Base-by-base conservation (phyloP, 2,329 filamentous ascomycete genomes). In the Zelopaecilomyces penicillatus region DNA sequence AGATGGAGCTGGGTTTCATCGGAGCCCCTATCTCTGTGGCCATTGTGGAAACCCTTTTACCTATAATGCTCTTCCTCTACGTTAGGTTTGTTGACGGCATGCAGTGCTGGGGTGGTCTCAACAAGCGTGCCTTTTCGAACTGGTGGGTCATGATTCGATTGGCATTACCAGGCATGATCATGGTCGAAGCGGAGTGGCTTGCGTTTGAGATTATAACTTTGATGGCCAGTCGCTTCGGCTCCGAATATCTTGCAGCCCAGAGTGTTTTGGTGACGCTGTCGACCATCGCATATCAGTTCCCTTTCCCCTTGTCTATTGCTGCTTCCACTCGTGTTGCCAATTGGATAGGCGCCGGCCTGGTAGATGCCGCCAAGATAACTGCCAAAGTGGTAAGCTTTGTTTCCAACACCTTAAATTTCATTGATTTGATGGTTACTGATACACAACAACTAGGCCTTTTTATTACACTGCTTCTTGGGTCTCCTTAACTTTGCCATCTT, bases 181-280 rank as follows among this genome's bases (percentile, higher is more conserved):
- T 96, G 90, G 85, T 97, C 2, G 82, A 94, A 62, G 89, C 91
- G 5, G 91, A 97, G 62, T 95, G 87, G 67, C 75, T 96, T 8
- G 89, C 90, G 5, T 97, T 97, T 62, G 91, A 97, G 63, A 80
- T 95, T 40, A 71, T 95, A 50, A 95, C 89, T 0, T 73, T 96
- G n/a, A 80, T 82, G 6, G 79, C 87, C 0, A 87, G 83, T 42
- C 87, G 85, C 54, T 82, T 96, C 46, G 86, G 85, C 11, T 80
- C 86, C 2, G 82, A 82, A 12, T 80, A 84, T 49, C 76, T 97
- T 1, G 91, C 91, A 0, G 90, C 93, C 0, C 90, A 98, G 64
- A 90, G 85, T 31, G 82, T 96, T 10, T 70, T 97, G 3, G 78
- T 83, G 26, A 93, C 85, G 0, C 71, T 95, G 38, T 81, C 83